Evolutionary conservation across 1,139 yeast species (phyloP).

Genomic region (Debaryomyces robertsiae): DNA sequence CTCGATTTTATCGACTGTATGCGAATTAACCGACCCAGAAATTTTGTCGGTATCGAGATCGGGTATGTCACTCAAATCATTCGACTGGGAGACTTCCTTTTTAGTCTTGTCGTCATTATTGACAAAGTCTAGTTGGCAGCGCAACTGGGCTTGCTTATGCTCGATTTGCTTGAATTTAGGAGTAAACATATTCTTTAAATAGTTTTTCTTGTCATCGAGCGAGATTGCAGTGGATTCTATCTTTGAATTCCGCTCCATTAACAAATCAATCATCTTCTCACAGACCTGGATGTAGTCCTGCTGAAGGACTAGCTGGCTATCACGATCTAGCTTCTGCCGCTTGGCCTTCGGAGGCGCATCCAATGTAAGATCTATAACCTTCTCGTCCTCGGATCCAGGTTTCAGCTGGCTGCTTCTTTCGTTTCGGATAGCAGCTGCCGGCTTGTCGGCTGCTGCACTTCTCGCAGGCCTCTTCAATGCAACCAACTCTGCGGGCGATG

Average conservation of each 20-base stretch:
- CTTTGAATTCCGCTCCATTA: conserved; percentile 29
- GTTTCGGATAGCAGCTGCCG: no score
- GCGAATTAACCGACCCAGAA: conserved; percentile 10
- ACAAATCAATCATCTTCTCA: conserved; percentile 29
- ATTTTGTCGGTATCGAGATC: conserved; percentile 11
- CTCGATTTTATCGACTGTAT: conserved; percentile 13
- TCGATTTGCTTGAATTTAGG: conserved; percentile 22
- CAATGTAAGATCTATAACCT: conserved; percentile 13
- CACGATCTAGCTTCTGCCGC: conserved; percentile 6
- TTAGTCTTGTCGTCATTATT: not conserved
- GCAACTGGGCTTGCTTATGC: not conserved
- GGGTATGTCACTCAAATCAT: conserved; percentile 5
- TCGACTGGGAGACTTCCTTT: not conserved
- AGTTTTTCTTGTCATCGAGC: conserved; percentile 33
- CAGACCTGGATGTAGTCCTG: conserved; percentile 18
- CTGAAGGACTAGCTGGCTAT: conserved; percentile 6
- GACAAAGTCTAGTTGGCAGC: conserved; percentile 8
- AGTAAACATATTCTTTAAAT: conserved; percentile 25
- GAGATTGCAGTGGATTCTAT: conserved; percentile 42
- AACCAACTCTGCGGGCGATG: no score
- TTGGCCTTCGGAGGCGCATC: conserved; percentile 7
- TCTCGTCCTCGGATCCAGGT: not conserved
- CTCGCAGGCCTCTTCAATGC: no score
- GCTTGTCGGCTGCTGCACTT: no score
- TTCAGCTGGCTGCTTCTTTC: not conserved